Evolutionary conservation across 1,284 basidiomycete species (phyloP).

Genomic region (Trichosporon sp.): DNA sequence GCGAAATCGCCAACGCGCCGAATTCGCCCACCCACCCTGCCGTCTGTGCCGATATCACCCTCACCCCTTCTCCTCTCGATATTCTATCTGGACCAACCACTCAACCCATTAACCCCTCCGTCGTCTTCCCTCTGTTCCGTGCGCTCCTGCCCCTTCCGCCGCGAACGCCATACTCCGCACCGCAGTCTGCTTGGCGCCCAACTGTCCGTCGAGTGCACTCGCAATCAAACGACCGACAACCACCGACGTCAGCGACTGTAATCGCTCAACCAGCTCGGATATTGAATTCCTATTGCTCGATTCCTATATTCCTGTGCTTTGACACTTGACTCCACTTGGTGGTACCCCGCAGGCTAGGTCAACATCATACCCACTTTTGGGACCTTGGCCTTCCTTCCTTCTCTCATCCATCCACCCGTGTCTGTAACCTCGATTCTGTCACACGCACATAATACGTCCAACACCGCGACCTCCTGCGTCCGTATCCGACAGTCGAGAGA

Average conservation of each 20-base stretch:
- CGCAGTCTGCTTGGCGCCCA: background rate
- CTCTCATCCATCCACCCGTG: slow-evolving; percentile 19
- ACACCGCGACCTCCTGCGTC: background rate
- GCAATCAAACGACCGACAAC: background rate
- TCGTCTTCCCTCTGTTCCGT: background rate
- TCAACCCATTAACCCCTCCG: background rate
- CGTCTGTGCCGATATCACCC: background rate
- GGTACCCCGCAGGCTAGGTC: slow-evolving; percentile 16
- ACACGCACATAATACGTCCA: slow-evolving; percentile 16
- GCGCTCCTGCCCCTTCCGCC: background rate
- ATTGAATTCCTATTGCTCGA: background rate
- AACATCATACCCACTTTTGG: slow-evolving; percentile 18
- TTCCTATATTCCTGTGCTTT: slow-evolving; percentile 8
- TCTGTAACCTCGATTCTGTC: slow-evolving; percentile 18
- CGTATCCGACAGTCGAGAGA: slow-evolving; percentile 6
- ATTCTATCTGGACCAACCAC: slow-evolving; percentile 1
- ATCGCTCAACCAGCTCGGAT: background rate
- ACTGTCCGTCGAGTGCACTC: background rate
- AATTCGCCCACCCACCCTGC: slow-evolving; percentile 6
- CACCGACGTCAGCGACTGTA: background rate
- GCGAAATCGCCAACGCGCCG: slow-evolving; percentile 4
- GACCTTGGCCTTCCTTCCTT: slow-evolving; percentile 17
- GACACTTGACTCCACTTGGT: background rate
- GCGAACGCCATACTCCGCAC: slow-evolving; percentile 1
- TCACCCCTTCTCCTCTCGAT: background rate